A percentile compares a stretch with the other conserved stretches of the same genome.
These are phyloP conservation scores for Cicer chorassanicum DNA, from an alignment of 306 rosid genomes.

Conservation along the genomic window DNA sequence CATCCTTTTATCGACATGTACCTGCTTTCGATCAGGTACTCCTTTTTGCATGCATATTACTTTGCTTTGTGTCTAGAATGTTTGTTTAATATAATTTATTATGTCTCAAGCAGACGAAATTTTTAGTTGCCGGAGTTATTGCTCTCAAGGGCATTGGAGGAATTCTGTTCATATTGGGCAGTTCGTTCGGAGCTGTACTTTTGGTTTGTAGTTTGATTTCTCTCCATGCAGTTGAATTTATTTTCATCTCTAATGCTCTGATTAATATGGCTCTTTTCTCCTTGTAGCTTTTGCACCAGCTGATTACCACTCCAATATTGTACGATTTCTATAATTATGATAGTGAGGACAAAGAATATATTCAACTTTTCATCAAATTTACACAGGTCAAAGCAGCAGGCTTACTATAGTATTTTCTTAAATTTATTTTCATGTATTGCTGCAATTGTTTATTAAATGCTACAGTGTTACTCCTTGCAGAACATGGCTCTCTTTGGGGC, in stretches of 20 bases:
- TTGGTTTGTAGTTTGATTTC: conserved; percentile 54
- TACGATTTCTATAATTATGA: conserved; percentile 66
- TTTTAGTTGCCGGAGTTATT: conserved; percentile 53
- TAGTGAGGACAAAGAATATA: conserved; percentile 52
- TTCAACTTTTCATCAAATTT: conserved; percentile 60
- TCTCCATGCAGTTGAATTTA: not conserved
- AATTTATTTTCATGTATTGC: conserved; percentile 10
- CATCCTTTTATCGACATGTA: conserved; percentile 7
- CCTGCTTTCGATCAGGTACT: not conserved
- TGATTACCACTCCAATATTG: conserved; percentile 57
- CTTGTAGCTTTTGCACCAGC: conserved; percentile 60
- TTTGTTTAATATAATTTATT: conserved; percentile 32
- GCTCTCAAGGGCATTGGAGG: conserved; percentile 65
- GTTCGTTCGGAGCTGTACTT: conserved; percentile 60
- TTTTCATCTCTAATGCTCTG: conserved; percentile 23
- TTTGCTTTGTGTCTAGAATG: conserved; percentile 1
- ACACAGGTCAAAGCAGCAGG: conserved; percentile 50
- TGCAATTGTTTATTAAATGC: conserved; percentile 38
- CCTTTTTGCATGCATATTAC: conserved; percentile 24
- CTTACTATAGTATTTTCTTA: not conserved
- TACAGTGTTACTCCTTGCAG: conserved; percentile 51
- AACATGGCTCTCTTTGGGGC: conserved; percentile 71
- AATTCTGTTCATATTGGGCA: conserved; percentile 58
- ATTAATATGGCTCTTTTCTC: conserved; percentile 23
- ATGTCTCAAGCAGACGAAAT: conserved; percentile 50